phyloP scores from a whole-genome alignment of 441 rosid genomes.

The Syzygium syzygioides region DNA sequence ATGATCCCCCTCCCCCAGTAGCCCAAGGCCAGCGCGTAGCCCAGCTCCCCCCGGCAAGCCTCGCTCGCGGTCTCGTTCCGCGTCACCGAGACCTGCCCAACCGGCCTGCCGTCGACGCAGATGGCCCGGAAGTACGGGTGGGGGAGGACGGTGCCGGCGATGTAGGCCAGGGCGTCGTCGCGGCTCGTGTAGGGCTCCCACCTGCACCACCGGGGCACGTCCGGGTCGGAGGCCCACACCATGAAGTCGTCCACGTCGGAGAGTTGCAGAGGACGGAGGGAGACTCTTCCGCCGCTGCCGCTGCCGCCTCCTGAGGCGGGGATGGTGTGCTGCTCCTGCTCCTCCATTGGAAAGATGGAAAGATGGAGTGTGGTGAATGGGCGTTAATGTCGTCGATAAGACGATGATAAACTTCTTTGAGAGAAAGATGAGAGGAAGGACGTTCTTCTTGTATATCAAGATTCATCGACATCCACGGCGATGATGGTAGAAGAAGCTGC shows the following conservation, averaged over 20 bases:
- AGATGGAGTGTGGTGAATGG: not conserved
- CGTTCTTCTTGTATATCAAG: not conserved
- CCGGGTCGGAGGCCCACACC: conserved; percentile 59
- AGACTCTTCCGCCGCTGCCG: not conserved
- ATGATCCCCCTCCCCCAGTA: conserved; percentile 72
- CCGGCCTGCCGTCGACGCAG: conserved; percentile 43
- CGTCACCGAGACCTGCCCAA: conserved; percentile 47
- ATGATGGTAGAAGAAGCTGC: not conserved
- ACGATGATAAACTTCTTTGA: not conserved
- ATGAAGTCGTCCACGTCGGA: conserved; percentile 63
- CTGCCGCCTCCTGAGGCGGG: not conserved
- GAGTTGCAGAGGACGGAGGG: conserved; percentile 40
- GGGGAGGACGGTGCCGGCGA: conserved; percentile 19
- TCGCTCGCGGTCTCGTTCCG: conserved; percentile 21
- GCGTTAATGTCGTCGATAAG: not conserved
- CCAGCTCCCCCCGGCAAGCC: conserved; percentile 48
- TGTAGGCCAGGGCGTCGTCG: conserved; percentile 38
- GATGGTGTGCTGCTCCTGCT: not conserved
- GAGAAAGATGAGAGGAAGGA: not conserved
- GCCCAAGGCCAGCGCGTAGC: conserved; percentile 38
- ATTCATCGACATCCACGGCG: not conserved
- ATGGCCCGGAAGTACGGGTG: conserved; percentile 69
- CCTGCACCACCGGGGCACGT: conserved; percentile 42
- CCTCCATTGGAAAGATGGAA: not conserved
- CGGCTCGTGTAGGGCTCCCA: conserved; percentile 48